These are phyloP conservation scores for Azolla pinnata DNA, from an alignment of 75 land plant genomes.

Conservation along the genomic window DNA sequence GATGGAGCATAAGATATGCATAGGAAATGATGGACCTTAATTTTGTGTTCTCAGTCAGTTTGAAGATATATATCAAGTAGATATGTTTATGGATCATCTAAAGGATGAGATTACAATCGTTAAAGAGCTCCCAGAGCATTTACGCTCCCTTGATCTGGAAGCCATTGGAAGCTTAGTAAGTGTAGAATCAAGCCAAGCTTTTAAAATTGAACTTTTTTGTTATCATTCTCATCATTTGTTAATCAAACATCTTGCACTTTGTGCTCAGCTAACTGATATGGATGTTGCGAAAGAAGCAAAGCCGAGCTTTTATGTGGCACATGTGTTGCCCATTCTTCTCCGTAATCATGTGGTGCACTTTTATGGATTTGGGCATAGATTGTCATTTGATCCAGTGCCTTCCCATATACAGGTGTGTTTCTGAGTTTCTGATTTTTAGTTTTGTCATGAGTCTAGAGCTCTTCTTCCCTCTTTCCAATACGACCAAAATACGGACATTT, in stretches of 20 bases:
- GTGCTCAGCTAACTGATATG: slow-evolving; percentile 59
- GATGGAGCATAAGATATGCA: too few species aligned
- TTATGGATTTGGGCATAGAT: slow-evolving; percentile 80
- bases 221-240: too few species aligned
- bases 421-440: slow-evolving; percentile 5
- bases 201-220: too few species aligned
- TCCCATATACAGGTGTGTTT: slow-evolving; percentile 69
- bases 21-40: too few species aligned
- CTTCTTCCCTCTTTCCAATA: too few species aligned
- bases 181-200: too few species aligned
- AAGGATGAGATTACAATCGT: slow-evolving; percentile 73
- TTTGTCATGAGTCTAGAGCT: too few species aligned
- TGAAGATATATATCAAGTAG: slow-evolving; percentile 87
- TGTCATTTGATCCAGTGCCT: slow-evolving; percentile 90
- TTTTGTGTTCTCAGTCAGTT: slow-evolving; percentile 87
- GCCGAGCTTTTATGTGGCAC: slow-evolving; percentile 62
- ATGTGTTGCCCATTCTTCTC: slow-evolving; percentile 66
- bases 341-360: slow-evolving; percentile 81
- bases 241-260: not conserved
- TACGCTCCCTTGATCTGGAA: slow-evolving; percentile 74
- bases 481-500: too few species aligned
- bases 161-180: slow-evolving; percentile 91
- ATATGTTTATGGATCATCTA: slow-evolving; percentile 65
- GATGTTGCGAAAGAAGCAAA: slow-evolving; percentile 85
- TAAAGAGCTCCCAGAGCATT: slow-evolving; percentile 69